Percentiles rank a stretch among this genome's conserved stretches.
Conservation (phyloP, 108 stramenopile species). For the Skeletonema marinoi region DNA sequence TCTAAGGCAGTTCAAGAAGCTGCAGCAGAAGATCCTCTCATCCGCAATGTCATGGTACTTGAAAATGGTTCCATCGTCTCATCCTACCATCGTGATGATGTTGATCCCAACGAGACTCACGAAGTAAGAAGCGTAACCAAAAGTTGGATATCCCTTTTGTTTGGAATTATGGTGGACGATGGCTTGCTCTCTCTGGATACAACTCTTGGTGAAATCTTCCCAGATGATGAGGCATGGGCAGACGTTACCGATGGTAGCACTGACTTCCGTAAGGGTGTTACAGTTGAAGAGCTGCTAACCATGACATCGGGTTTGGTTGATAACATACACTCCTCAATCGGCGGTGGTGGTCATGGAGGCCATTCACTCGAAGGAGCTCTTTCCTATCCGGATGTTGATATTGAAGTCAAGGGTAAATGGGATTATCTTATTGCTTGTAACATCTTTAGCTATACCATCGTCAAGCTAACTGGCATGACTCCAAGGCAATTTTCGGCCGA, state of each 20-base stretch:
- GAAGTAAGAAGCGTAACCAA: neutral
- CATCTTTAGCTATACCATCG: neutral
- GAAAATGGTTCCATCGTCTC: constrained; percentile 6
- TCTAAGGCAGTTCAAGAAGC: neutral
- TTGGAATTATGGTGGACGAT: constrained; percentile 17
- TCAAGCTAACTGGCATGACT: constrained; percentile 4
- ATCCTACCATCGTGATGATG: constrained; percentile 5
- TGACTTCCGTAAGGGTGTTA: constrained; percentile 6
- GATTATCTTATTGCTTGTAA: neutral
- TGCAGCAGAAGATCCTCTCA: neutral
- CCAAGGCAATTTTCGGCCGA: neutral
- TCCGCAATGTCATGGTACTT: neutral
- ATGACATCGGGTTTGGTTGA: constrained; percentile 15
- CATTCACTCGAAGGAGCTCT: neutral
- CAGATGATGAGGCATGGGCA: constrained; percentile 8
- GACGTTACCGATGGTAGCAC: constrained; percentile 8
- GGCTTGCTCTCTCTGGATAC: constrained; percentile 6
- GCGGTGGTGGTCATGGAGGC: too few species aligned
- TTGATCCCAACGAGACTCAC: neutral
- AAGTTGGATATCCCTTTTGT: neutral
- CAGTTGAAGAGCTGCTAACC: constrained; percentile 18
- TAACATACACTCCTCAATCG: too few species aligned
- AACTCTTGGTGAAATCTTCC: constrained; percentile 23
- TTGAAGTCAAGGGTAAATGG: constrained; percentile 4
- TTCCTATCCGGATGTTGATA: neutral